Conservation (phyloP, 2,329 filamentous ascomycete species). For the Didymella glomerata region DNA sequence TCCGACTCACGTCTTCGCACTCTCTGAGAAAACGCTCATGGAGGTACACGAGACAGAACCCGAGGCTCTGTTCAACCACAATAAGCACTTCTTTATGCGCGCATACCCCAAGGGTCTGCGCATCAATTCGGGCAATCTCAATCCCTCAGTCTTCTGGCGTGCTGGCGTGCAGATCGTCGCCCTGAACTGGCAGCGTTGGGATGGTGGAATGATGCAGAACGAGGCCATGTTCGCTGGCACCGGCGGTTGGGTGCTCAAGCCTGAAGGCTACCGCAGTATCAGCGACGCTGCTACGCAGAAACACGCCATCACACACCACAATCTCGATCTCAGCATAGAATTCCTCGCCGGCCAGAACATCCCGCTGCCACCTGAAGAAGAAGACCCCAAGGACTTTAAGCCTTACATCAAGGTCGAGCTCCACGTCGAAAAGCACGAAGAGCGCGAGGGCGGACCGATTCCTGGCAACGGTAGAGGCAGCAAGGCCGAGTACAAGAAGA, state of each 20-base stretch:
- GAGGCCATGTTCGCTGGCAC: slow-evolving; percentile 88
- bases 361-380: slow-evolving; percentile 67
- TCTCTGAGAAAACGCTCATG: slow-evolving; percentile 70
- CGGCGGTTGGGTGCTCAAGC: slow-evolving; percentile 86
- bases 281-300: slow-evolving; percentile 52
- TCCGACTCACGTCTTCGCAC: slow-evolving; percentile 70
- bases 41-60: slow-evolving; percentile 69
- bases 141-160: slow-evolving; percentile 85
- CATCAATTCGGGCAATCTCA: slow-evolving; percentile 84
- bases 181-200: slow-evolving; percentile 91
- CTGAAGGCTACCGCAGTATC: slow-evolving; percentile 70
- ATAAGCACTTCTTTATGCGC: slow-evolving; percentile 82
- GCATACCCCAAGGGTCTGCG: slow-evolving; percentile 86
- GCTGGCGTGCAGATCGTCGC: slow-evolving; percentile 90
- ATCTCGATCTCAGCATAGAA: slow-evolving; percentile 73
- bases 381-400: slow-evolving; percentile 67
- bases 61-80: slow-evolving; percentile 77
- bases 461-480: slow-evolving; percentile 62
- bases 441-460: slow-evolving; percentile 54
- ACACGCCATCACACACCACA: slow-evolving; percentile 60
- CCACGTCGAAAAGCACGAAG: slow-evolving; percentile 75
- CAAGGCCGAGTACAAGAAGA: slow-evolving; percentile 60
- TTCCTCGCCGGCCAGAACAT: slow-evolving; percentile 80
- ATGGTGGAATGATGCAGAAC: slow-evolving; percentile 96
- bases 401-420: slow-evolving; percentile 82